Base-by-base conservation (phyloP, 202 grass and related monocot species). In the Digitaria exilis region DNA sequence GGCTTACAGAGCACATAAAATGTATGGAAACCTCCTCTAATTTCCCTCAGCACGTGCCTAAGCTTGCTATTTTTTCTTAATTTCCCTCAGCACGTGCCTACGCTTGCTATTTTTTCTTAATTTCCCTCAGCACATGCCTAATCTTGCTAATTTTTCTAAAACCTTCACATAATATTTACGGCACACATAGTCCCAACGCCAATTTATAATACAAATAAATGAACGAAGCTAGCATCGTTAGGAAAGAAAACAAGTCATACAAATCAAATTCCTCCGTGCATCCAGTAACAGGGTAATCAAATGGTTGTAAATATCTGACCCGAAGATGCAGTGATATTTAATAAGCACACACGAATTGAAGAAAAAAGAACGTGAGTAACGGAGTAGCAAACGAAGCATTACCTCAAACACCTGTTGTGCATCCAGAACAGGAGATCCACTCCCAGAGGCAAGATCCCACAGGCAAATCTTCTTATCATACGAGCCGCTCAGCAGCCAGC, bases 401-500 rank as follows among this genome's bases (percentile, higher is more conserved):
- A 98, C 96, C 92, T 92, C 96, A 51, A 92, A 98, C 91, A 98
- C 78, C 32, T 96, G 76, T 3, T 84, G 84, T 34, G 91, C 93
- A 69, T 96, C 89, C 42, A 96, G 87, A 84, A 84, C 79, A 21
- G 77, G 42, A 15, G 82, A 61, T 16, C 84, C 87, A 43, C 61
- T 85, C 46, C 54, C 73, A 43, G 73, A 71, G 11, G 69, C 69
- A 31, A 95, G 81, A 88, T 98, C 93, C 96, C 96, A 98, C 18
- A 98, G 65, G 76, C 96, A 98, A 70, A 98, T 89, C 78, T 94
- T 98, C 87, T 89, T 91, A 79, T 98, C 96, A 44, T 96, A 98
- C 7, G 96, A 98, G 32, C 93, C 96, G 44, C 96, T 98, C 84
- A 98, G 76, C 9, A 98, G 65, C 71, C 71, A 89, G 7, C 96